These are phyloP conservation scores for Coelastrella sp. DNA, from an alignment of 139 green algal species.

Conservation along the genomic window DNA sequence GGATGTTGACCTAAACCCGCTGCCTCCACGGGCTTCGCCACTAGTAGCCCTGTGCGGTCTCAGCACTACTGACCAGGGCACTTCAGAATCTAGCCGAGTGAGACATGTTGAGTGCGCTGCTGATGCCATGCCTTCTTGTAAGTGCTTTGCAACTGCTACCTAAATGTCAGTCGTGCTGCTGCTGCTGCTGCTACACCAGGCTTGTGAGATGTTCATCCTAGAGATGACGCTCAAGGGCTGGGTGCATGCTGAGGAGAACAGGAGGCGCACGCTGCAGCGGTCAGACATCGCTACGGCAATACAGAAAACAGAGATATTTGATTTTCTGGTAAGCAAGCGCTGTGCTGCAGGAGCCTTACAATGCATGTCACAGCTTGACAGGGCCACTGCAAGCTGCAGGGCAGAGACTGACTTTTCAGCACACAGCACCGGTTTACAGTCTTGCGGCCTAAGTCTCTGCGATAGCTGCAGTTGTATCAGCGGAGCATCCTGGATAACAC, in stretches of 20 bases:
- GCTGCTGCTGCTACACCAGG: slow-evolving; percentile 60
- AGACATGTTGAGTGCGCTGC: background rate
- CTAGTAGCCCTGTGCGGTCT: too few relatives aligned
- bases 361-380: too few relatives aligned
- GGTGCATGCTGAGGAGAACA: slow-evolving; percentile 96
- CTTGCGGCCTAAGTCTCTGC: too few relatives aligned
- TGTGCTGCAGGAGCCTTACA: background rate
- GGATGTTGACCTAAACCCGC: too few relatives aligned
- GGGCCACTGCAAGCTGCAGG: too few relatives aligned
- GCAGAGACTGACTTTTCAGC: too few relatives aligned
- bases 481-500: too few relatives aligned
- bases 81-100: too few relatives aligned
- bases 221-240: slow-evolving; percentile 95
- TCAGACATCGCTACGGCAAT: slow-evolving; percentile 97
- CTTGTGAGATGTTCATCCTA: slow-evolving; percentile 98
- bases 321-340: slow-evolving; percentile 56
- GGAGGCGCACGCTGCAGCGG: slow-evolving; percentile 95
- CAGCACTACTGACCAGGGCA: too few relatives aligned
- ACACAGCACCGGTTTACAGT: too few relatives aligned
- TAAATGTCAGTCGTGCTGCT: background rate
- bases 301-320: slow-evolving; percentile 92
- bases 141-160: background rate
- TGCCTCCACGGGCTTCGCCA: too few relatives aligned
- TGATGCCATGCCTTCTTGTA: background rate
- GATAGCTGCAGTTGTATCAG: too few relatives aligned